These are phyloP conservation scores for Phytophthora ramorum DNA, from an alignment of 352 stramenopile genomes.

Conservation along the genomic window DNA sequence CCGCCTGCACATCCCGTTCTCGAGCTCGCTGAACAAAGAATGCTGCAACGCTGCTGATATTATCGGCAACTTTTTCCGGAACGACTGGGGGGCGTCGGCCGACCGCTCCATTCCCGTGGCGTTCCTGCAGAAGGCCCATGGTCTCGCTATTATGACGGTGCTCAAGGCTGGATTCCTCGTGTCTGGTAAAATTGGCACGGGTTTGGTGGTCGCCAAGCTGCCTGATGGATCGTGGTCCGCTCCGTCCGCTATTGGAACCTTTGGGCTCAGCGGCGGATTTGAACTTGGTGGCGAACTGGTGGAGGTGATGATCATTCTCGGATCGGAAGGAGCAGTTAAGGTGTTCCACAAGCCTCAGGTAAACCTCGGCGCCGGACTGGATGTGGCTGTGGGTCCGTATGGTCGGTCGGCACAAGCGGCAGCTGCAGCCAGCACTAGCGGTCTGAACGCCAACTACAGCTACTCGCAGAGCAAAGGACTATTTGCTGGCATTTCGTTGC, in stretches of 20 bases:
- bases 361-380: conserved; percentile 89
- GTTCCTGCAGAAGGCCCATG: conserved; percentile 62
- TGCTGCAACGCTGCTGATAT: conserved; percentile 67
- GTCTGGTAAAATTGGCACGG: conserved; percentile 66
- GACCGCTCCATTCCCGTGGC: conserved; percentile 56
- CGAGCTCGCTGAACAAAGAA: conserved; percentile 56
- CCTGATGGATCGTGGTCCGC: conserved; percentile 88
- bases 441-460: conserved; percentile 91
- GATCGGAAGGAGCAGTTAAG: conserved; percentile 87
- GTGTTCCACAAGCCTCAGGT: conserved; percentile 86
- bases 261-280: conserved; percentile 83
- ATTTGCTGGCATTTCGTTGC: conserved; percentile 91
- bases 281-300: conserved; percentile 90
- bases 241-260: conserved; percentile 90
- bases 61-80: conserved; percentile 70
- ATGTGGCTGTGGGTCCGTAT: conserved; percentile 85
- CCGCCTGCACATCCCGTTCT: conserved; percentile 53
- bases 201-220: conserved; percentile 85
- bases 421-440: conserved; percentile 59
- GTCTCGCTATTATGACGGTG: conserved; percentile 62
- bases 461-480: conserved; percentile 93
- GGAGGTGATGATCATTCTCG: conserved; percentile 93
- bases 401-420: conserved; percentile 77
- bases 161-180: conserved; percentile 65
- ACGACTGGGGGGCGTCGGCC: conserved; percentile 55